Evolutionary conservation across 2,329 filamentous ascomycete genomes (phyloP).

Genomic region (Beauveria bassiana): DNA sequence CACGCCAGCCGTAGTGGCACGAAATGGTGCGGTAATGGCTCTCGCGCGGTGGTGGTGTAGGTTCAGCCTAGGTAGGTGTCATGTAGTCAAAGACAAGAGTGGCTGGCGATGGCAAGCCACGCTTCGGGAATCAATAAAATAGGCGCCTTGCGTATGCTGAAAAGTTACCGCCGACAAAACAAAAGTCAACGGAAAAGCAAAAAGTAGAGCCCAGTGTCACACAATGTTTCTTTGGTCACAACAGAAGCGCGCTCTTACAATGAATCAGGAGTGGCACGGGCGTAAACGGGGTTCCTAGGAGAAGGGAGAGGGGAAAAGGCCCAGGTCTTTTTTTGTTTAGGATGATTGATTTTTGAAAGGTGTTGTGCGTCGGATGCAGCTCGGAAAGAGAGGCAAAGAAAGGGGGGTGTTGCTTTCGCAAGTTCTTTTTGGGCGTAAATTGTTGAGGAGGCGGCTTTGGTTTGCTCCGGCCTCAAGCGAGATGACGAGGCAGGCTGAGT

Average conservation of each 20-base stretch:
- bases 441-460: constrained; percentile 1
- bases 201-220: neutral
- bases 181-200: neutral
- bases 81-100: neutral
- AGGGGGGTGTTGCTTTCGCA: neutral
- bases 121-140: neutral
- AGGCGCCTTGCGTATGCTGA: neutral
- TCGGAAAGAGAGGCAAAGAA: neutral
- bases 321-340: neutral
- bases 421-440: neutral
- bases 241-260: neutral
- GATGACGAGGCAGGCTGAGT: constrained; percentile 11
- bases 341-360: neutral
- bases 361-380: neutral
- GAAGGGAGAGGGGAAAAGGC: neutral
- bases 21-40: neutral
- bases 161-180: neutral
- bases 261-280: neutral
- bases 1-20: neutral
- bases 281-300: neutral
- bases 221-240: neutral
- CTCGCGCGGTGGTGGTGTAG: neutral
- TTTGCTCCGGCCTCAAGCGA: neutral
- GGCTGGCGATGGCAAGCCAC: neutral
- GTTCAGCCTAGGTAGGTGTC: neutral